Percentiles rank a stretch among this genome's conserved stretches.
Evolutionary conservation across 768 basidiomycete species (phyloP).

Genomic region (Suillus subaureus): DNA sequence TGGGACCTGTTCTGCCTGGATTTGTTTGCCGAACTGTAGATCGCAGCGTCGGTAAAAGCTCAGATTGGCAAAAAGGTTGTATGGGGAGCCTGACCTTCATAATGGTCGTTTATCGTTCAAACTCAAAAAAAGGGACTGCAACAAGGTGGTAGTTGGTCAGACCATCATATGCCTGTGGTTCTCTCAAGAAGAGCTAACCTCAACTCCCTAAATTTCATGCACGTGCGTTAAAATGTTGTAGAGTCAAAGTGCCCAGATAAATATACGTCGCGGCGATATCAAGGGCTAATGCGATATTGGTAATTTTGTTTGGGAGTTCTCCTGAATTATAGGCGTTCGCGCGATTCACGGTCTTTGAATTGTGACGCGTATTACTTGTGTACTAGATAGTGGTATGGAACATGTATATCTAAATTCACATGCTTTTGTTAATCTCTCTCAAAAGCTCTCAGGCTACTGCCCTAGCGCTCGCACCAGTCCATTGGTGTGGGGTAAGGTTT

Average conservation of each 20-base stretch:
- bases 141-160: constrained; percentile 20
- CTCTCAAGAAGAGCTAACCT: constrained; percentile 16
- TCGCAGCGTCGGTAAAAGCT: constrained; percentile 2
- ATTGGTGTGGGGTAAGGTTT: background rate
- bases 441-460: background rate
- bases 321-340: background rate
- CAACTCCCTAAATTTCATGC: constrained; percentile 32
- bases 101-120: constrained; percentile 18
- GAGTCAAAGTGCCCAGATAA: background rate
- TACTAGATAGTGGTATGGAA: background rate
- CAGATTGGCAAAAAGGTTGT: constrained; percentile 5
- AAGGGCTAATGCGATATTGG: background rate
- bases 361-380: background rate
- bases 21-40: constrained; percentile 93
- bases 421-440: background rate
- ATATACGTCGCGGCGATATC: background rate
- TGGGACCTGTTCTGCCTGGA: constrained; percentile 93
- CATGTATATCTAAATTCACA: background rate
- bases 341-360: background rate
- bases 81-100: constrained; percentile 32
- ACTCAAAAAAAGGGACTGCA: constrained; percentile 11
- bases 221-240: constrained; percentile 44
- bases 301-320: background rate
- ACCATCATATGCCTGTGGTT: constrained; percentile 25
- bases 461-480: background rate